These are phyloP conservation scores for Trypanosoma rangeli DNA, from an alignment of 208 protist species.

Conservation along the genomic window DNA sequence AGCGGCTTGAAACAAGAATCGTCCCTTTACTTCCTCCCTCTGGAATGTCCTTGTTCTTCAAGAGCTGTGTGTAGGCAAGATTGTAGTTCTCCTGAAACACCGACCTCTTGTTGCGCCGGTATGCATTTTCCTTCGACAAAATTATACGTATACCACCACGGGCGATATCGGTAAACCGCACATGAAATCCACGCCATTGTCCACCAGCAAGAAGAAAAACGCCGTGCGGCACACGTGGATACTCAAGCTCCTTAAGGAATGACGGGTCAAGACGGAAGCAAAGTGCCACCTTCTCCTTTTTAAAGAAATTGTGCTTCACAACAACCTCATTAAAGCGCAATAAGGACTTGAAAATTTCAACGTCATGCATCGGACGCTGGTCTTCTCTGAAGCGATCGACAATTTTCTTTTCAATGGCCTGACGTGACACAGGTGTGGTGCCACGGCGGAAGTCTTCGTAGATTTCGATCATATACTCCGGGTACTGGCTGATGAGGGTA, in stretches of 20 bases:
- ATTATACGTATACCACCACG: slow-evolving; percentile 96
- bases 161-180: slow-evolving; percentile 95
- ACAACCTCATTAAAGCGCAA: slow-evolving; percentile 93
- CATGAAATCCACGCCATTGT: slow-evolving; percentile 97
- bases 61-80: slow-evolving; percentile 94
- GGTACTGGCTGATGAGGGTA: slow-evolving; percentile 77
- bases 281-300: slow-evolving; percentile 88
- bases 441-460: slow-evolving; percentile 90
- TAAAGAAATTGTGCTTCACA: slow-evolving; percentile 96
- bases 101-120: slow-evolving; percentile 86
- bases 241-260: slow-evolving; percentile 81
- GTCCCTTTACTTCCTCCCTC: slow-evolving; percentile 97
- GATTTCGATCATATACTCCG: slow-evolving; percentile 83
- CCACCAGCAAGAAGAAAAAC: slow-evolving; percentile 92
- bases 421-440: slow-evolving; percentile 50
- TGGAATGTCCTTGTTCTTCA: slow-evolving; percentile 98
- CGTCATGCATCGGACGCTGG: slow-evolving; percentile 66
- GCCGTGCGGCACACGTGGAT: slow-evolving; percentile 82
- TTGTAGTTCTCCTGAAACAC: slow-evolving; percentile 98
- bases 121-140: slow-evolving; percentile 86
- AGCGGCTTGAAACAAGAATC: slow-evolving; percentile 79
- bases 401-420: slow-evolving; percentile 66
- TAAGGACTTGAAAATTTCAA: slow-evolving; percentile 82
- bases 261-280: slow-evolving; percentile 91
- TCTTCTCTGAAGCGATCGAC: slow-evolving; percentile 66